These are phyloP conservation scores for Penicillium canescens DNA, from an alignment of 495 filamentous ascomycete genomes.

Conservation along the genomic window DNA sequence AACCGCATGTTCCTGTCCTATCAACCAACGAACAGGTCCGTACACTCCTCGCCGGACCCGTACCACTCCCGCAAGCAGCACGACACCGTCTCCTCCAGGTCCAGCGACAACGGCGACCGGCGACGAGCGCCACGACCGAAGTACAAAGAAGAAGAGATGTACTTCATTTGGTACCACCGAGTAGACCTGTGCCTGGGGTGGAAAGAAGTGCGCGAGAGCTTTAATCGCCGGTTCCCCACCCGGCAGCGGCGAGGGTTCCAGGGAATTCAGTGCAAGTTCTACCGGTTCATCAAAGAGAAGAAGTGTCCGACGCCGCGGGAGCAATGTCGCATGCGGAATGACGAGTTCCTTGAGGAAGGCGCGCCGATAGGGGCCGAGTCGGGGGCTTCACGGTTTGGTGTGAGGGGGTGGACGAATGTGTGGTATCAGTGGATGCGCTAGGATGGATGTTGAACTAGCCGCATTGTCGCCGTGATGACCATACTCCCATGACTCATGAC, in stretches of 20 bases:
- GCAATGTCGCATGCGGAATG: constrained; percentile 47
- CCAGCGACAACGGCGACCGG: constrained; percentile 29
- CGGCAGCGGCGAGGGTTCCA: constrained; percentile 46
- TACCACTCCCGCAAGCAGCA: constrained; percentile 41
- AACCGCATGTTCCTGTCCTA: constrained; percentile 27
- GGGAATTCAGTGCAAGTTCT: constrained; percentile 57
- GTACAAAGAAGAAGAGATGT: constrained; percentile 54
- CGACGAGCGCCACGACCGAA: constrained; percentile 47
- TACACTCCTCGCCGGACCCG: constrained; percentile 35
- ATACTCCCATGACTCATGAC: no score
- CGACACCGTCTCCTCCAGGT: constrained; percentile 41
- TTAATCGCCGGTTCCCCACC: constrained; percentile 47
- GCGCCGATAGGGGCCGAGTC: not conserved
- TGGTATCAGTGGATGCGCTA: constrained; percentile 14
- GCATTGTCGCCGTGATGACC: no score
- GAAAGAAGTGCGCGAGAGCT: constrained; percentile 51
- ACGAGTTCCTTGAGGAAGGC: constrained; percentile 41
- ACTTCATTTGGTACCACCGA: constrained; percentile 58
- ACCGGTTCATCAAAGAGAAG: constrained; percentile 52
- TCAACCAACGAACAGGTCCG: constrained; percentile 11
- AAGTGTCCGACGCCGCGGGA: constrained; percentile 46
- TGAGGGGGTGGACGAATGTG: constrained; percentile 1
- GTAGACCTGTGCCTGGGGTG: constrained; percentile 53
- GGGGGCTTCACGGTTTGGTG: not conserved
- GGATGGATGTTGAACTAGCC: not conserved